Evolutionary conservation across 106 monocot species (phyloP).

Genomic region (Gastrodia elata): DNA sequence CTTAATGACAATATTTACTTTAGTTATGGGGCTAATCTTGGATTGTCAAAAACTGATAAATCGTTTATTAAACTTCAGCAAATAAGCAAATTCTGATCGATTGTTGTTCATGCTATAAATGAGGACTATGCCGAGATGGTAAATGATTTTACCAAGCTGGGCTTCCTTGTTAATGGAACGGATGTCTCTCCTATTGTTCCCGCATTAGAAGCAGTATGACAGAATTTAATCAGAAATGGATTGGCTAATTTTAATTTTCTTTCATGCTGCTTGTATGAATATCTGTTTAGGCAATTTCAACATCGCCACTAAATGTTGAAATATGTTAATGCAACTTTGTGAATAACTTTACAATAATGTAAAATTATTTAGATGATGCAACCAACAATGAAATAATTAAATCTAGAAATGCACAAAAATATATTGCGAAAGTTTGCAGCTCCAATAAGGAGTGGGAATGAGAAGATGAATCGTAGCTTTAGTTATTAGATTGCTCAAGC

Average conservation of each 20-base stretch:
- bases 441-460: no score
- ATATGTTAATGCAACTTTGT: background rate
- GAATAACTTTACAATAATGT: background rate
- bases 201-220: slow-evolving; percentile 96
- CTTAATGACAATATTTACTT: background rate
- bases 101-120: slow-evolving; percentile 97
- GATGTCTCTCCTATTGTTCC: slow-evolving; percentile 93
- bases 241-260: slow-evolving; percentile 70
- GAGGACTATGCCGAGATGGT: slow-evolving; percentile 99
- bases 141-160: slow-evolving; percentile 98
- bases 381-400: no score
- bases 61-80: slow-evolving; percentile 45
- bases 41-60: background rate
- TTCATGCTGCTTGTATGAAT: background rate
- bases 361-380: no score
- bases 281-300: background rate
- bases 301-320: background rate
- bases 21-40: background rate
- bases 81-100: slow-evolving; percentile 96
- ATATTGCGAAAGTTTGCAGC: no score
- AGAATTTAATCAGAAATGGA: slow-evolving; percentile 89
- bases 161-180: slow-evolving; percentile 93
- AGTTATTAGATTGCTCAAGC: no score
- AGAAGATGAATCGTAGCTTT: no score
- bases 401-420: no score